Evolutionary conservation across 345 rosid species (phyloP), one percentile per base, ranked within the genome.

Genomic region (Orychophragmus violaceus): DNA sequence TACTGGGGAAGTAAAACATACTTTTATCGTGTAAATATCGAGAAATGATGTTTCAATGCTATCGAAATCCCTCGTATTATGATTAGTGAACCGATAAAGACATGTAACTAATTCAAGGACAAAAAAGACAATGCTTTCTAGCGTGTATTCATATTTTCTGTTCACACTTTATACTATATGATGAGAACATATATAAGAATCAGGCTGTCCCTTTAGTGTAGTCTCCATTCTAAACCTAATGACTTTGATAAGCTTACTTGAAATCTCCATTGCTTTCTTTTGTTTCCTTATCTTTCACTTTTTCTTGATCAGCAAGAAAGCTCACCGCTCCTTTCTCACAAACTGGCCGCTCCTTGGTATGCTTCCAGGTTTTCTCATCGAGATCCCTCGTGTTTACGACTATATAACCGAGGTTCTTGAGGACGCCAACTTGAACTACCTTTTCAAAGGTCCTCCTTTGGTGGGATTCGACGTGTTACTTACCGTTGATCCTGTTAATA

Each of bases 341-440:
- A 71, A 75, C 60, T 84, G 79, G 74, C 89, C 89, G 1, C 1
- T 88, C 16, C 14, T 88, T 1, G 95, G 95, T 13, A 84, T 78
- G 91, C 57, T 82, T 14, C 91, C 88, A 0, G 64, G 41, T 5
- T 61, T 85, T 12, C 10, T 75, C 35, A 14, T 52, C 14, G 59
- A 79, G 32, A 16, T 74, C 45, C 72, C 57, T 66, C 74, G 65
- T 8, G 14, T 82, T 36, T 82, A 79, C 21, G 80, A 83, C 49
- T 76, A 42, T 73, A 0, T 5, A 50, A 52, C 83, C 0, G 76
- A 73, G 49, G 0, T 80, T 5, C 74, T 79, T 3, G 79, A 61
- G 35, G 60, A 45, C 39, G 29, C 2, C 1, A 30, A 49, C 19
- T 62, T 74, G 51, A 85, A 73, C 35, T 82, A 32, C 41, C 41